Evolutionary conservation across 495 filamentous ascomycete genomes (phyloP), one percentile per base, ranked within the genome.

Genomic region (Apiosordaria backusii): DNA sequence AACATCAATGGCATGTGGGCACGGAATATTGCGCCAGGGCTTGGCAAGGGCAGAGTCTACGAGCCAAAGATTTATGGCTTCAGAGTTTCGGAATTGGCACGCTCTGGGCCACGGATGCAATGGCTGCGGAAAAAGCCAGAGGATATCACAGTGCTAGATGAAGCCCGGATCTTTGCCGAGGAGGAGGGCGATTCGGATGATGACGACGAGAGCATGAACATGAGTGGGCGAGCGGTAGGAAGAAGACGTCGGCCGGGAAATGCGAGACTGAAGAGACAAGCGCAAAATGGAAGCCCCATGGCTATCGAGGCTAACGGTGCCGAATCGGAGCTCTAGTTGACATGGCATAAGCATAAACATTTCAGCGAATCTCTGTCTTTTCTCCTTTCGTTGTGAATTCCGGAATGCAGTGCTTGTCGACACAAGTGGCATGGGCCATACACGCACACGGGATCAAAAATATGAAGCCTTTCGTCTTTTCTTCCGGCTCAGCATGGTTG

Each of bases 61-160:
- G 92, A 97, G 71, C 92, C 94, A 61, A 90, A 89, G 61, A 98
- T 99, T 74, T 99, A 98, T 79, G 95, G 95, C 6, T 99, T 99
- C 79, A 85, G 90, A 52, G 96, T 99, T 27, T 90, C 90, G 1
- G 95, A 99, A 72, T 78, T 90, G 18, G 91, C 95, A 57, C 83
- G 88, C 63, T 90, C 89, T 6, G 95, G 95, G 4, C 95, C 95
- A 21, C 84, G 95, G 59, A 99, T 99, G 95, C 91, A 92, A 71
- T 99, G 95, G 95, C 82, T 99, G 69, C 86, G 95, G 67, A 87
- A 89, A 77, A 89, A 91, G 72, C 95, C 96, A 0, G 81, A 80
- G 7, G 87, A 97, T 69, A 81, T 97, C 55, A 84, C 78, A 19
- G 89, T 94, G 69, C 79, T 98, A 58, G 93, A 99, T 64, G 95